Evolutionary conservation across 2,329 filamentous ascomycete genomes (phyloP).

Genomic region (Bretziella fagacearum): DNA sequence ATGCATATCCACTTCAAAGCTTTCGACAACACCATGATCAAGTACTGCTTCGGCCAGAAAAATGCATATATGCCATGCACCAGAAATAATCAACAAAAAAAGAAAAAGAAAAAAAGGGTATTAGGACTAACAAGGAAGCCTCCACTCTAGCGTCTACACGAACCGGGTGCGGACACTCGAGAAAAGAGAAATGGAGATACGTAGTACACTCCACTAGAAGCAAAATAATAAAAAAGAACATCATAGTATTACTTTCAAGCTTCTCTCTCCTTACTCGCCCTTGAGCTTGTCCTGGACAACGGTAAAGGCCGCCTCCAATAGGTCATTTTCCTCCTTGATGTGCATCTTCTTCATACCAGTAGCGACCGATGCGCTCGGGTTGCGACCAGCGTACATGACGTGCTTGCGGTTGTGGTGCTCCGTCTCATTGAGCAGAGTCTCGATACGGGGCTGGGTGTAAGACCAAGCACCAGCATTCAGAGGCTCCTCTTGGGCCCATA

Average conservation of each 20-base stretch:
- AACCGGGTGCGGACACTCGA: neutral
- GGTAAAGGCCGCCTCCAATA: conserved; percentile 49
- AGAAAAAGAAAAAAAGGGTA: conserved; percentile 7
- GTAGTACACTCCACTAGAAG: neutral
- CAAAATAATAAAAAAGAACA: neutral
- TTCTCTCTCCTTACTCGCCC: conserved; percentile 34
- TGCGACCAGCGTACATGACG: conserved; percentile 91
- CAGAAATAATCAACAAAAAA: neutral
- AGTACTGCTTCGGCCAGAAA: neutral
- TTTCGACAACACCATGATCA: neutral
- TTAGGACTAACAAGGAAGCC: conserved; percentile 1
- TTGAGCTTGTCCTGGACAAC: conserved; percentile 54
- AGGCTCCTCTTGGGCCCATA: conserved; percentile 96
- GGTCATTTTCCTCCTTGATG: conserved; percentile 78
- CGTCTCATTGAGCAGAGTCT: conserved; percentile 88
- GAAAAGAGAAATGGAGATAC: conserved; percentile 1
- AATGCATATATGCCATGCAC: neutral
- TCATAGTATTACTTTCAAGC: neutral
- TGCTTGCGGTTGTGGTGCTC: conserved; percentile 85
- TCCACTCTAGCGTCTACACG: neutral
- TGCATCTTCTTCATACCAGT: conserved; percentile 82
- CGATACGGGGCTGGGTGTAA: conserved; percentile 91
- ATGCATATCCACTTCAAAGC: no score
- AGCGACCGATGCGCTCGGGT: conserved; percentile 83
- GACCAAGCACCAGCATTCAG: conserved; percentile 95